Evolutionary conservation across 2,329 filamentous ascomycete species (phyloP).

Genomic region (Knoxdaviesia proteae): DNA sequence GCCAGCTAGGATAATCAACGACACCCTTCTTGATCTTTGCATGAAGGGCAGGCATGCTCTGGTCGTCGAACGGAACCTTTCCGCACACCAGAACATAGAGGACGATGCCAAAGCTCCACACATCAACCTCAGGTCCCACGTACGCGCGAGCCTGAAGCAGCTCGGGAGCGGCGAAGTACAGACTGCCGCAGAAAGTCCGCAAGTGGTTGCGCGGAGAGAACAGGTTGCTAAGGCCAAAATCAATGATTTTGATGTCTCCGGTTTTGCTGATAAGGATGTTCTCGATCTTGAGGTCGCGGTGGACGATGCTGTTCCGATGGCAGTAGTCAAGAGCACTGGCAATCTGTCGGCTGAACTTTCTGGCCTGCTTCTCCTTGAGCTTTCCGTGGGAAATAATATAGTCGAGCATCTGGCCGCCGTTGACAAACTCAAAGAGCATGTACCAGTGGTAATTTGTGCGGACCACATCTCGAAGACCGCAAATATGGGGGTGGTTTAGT

Average conservation of each 20-base stretch:
- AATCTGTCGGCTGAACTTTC: conserved; percentile 94
- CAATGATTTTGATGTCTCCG: conserved; percentile 97
- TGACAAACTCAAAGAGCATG: conserved; percentile 98
- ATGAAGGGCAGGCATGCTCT: conserved; percentile 95
- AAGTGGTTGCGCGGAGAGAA: conserved; percentile 71
- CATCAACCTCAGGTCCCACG: conserved; percentile 86
- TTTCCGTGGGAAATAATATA: conserved; percentile 98
- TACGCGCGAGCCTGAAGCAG: conserved; percentile 85
- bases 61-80: conserved; percentile 95
- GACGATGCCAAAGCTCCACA: conserved; percentile 98
- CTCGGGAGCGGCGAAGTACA: conserved; percentile 95
- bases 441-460: conserved; percentile 98
- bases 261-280: conserved; percentile 99
- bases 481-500: conserved; percentile 86
- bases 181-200: conserved; percentile 92
- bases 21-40: conserved; percentile 96
- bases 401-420: conserved; percentile 97
- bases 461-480: conserved; percentile 84
- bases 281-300: conserved; percentile 94
- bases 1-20: conserved; percentile 88
- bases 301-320: conserved; percentile 93
- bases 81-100: conserved; percentile 93
- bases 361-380: conserved; percentile 92
- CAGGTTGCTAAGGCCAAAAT: conserved; percentile 92
- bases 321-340: conserved; percentile 93